Conservation (phyloP, 345 rosid genomes). For the Dovyalis caffra region DNA sequence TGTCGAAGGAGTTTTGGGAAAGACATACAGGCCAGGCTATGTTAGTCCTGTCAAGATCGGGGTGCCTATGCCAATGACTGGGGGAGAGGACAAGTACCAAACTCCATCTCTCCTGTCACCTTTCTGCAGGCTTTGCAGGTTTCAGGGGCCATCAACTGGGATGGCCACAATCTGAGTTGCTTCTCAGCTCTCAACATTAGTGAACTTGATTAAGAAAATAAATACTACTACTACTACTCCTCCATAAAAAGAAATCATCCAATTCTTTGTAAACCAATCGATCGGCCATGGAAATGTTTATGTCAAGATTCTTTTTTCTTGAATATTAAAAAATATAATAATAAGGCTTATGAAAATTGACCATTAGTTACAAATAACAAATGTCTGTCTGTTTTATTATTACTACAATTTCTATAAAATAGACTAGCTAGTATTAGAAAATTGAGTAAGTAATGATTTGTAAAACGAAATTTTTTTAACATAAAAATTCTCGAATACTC, state of each 20-base stretch:
- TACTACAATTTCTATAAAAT: no score
- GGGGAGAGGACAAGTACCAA: conserved; percentile 77
- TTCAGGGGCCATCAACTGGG: conserved; percentile 36
- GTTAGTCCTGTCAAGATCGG: conserved; percentile 68
- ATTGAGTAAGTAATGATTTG: no score
- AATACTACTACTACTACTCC: neutral
- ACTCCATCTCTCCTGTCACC: conserved; percentile 70
- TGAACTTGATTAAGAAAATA: neutral
- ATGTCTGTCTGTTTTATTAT: no score
- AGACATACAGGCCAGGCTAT: conserved; percentile 64
- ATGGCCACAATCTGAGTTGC: conserved; percentile 21
- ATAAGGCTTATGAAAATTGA: no score
- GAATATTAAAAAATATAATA: no score
- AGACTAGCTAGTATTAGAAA: no score
- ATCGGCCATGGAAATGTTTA: neutral
- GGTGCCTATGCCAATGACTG: conserved; percentile 79
- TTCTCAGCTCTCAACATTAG: neutral
- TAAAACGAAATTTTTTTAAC: no score
- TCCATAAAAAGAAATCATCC: no score
- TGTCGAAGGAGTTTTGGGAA: conserved; percentile 78
- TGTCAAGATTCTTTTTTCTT: neutral
- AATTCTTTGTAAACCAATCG: neutral
- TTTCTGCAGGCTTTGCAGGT: conserved; percentile 61
- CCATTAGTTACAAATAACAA: no score
- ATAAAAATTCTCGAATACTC: no score